Percentiles rank a stretch among this genome's conserved stretches.
Evolutionary conservation across 2,329 filamentous ascomycete species (phyloP).

Genomic region (Ophioceras dolichostomum): DNA sequence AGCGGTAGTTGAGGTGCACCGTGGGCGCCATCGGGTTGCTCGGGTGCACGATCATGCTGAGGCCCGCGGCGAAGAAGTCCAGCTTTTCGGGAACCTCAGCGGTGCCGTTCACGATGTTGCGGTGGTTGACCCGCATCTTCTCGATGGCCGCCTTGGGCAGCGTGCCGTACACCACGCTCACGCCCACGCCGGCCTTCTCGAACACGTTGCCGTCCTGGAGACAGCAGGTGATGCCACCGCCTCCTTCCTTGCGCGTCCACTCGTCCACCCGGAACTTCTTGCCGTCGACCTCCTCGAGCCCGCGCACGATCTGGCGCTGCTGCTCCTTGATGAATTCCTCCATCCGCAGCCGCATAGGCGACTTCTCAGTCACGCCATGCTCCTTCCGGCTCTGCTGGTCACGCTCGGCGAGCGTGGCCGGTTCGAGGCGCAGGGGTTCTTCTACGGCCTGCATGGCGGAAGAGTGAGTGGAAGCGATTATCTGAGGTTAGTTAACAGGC

Average conservation of each 20-base stretch:
- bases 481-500: no score
- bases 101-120: slow-evolving; percentile 56
- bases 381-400: slow-evolving; percentile 74
- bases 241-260: slow-evolving; percentile 79
- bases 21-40: slow-evolving; percentile 95
- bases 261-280: slow-evolving; percentile 71
- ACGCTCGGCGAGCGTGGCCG: slow-evolving; percentile 67
- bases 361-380: slow-evolving; percentile 59
- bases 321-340: slow-evolving; percentile 91
- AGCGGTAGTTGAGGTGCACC: slow-evolving; percentile 95
- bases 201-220: slow-evolving; percentile 95
- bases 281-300: slow-evolving; percentile 74
- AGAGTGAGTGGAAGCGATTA: background rate
- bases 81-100: slow-evolving; percentile 58
- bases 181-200: slow-evolving; percentile 94
- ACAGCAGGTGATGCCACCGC: slow-evolving; percentile 88
- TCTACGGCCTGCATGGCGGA: slow-evolving; percentile 23
- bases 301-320: slow-evolving; percentile 75
- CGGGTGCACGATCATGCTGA: slow-evolving; percentile 89
- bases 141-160: slow-evolving; percentile 77
- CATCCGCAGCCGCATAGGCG: slow-evolving; percentile 96
- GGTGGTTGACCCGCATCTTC: slow-evolving; percentile 92
- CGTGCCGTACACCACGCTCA: slow-evolving; percentile 86
- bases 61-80: slow-evolving; percentile 88
- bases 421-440: slow-evolving; percentile 38